Evolutionary conservation across 768 basidiomycete species (phyloP), one percentile per base, ranked within the genome.

Genomic region (Termitomyces sp.): DNA sequence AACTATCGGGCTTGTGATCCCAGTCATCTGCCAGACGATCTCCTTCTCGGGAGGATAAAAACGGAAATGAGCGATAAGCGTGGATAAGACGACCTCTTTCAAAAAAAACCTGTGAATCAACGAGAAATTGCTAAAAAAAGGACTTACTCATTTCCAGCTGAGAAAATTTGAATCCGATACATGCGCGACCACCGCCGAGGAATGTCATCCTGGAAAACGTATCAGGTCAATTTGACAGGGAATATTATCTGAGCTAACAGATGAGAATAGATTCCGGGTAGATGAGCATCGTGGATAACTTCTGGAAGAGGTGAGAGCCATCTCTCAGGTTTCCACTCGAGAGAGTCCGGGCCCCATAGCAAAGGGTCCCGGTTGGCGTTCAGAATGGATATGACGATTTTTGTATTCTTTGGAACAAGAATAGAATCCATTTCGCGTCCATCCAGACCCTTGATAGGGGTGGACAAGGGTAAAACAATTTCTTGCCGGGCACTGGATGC

Each of bases 121-220:
- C 30, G 16, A 33, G 15, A n/a, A 27, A 16, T 54, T 6, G 41
- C 13, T 16, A 3, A 31, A 6, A 1, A 33, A 30, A 42, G 16
- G 12, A 27, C 74, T 45, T 54, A 76, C 75, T 76, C 64, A 74
- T 75, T 58, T 76, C 75, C 41, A 75, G 61, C 59, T 76, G 70
- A 6, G 76, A 68, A 60, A 77, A 76, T 59, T 76, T 75, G 68
- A 75, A 75, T 4, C 74, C 73, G 15, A 77, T 75, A 68, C 75
- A 75, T 12, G 74, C 62, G 20, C 75, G 64, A 2, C 67, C 64
- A 22, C 75, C 75, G 24, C 68, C 73, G 15, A 71, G 54, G 61
- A 74, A 76, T 1, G 74, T 74, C 71, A 75, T 68, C 49, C 73
- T 75, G 42, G 50, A 16, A 50, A n/a, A 33, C 20, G 15, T 16